Evolutionary conservation across 2,329 filamentous ascomycete species (phyloP).

Genomic region (Fusarium verticillioides): DNA sequence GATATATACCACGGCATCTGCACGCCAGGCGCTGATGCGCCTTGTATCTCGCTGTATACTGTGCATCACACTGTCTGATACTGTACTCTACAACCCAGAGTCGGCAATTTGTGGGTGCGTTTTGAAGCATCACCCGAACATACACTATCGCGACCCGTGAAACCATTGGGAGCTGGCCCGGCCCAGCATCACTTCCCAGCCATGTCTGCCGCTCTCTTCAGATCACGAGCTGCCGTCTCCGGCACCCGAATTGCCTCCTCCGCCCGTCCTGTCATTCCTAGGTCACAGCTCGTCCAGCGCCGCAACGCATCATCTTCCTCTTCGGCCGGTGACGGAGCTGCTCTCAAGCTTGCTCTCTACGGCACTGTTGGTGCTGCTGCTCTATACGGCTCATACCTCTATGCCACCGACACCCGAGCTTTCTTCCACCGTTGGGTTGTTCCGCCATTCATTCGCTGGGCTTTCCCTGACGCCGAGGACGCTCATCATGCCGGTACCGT

Average conservation of each 20-base stretch:
- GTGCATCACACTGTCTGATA: slow-evolving; percentile 37
- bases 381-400: slow-evolving; percentile 67
- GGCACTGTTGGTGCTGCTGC: slow-evolving; percentile 55
- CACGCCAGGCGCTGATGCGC: background rate
- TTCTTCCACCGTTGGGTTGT: slow-evolving; percentile 75
- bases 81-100: slow-evolving; percentile 35
- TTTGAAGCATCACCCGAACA: slow-evolving; percentile 43
- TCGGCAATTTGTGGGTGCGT: slow-evolving; percentile 41
- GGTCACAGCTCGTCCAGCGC: slow-evolving; percentile 37
- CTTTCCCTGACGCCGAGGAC: slow-evolving; percentile 84
- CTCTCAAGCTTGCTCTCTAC: slow-evolving; percentile 53
- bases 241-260: slow-evolving; percentile 33
- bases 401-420: slow-evolving; percentile 79
- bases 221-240: slow-evolving; percentile 38
- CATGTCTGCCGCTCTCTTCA: slow-evolving; percentile 43
- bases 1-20: background rate
- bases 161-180: slow-evolving; percentile 47
- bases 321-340: slow-evolving; percentile 44
- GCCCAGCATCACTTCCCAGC: slow-evolving; percentile 42
- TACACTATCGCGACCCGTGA: slow-evolving; percentile 36
- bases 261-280: slow-evolving; percentile 33
- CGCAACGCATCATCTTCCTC: slow-evolving; percentile 52
- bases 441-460: slow-evolving; percentile 71
- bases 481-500: slow-evolving; percentile 86
- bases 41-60: background rate